Evolutionary conservation across 2,329 filamentous ascomycete genomes (phyloP), one percentile per base, ranked within the genome.

Genomic region (Aspergillus pseudoglaucus): DNA sequence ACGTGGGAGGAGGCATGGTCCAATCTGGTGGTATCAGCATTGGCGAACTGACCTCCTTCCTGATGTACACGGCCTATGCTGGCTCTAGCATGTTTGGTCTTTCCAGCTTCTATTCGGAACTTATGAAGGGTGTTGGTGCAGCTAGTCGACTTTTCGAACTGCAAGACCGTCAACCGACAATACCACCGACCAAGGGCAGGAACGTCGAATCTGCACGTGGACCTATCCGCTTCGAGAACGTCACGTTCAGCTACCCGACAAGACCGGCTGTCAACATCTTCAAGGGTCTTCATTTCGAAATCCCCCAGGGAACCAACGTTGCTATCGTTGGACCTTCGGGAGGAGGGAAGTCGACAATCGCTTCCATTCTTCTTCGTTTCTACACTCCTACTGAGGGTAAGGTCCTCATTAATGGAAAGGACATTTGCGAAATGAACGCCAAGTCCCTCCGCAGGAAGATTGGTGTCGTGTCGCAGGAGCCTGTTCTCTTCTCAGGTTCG

Each of bases 101-200:
- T 1, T 95, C 90, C 3, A 89, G 88, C 48, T 98, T 98, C 72
- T 98, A 96, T 70, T 95, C 90, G 0, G 93, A 98, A 66, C 78
- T 98, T 52, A 98, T 98, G 93, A 98, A 98, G 69, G 94, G 94
- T 38, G 91, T 95, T 3, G 93, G 94, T 60, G 93, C 93, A 38
- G 93, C 93, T n/a, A 95, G 87, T 61, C 86, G 93, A 51, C 77
- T 98, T 1, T 98, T 98, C 62, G 93, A 98, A 64, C 79, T 98
- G 5, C 90, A 97, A 65, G 93, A 98, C 66, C 84, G 93, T 53
- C 76, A 88, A 49, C 87, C 90, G 0, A 85, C 83, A 2, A 94
- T 97, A 52, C 85, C 85, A n/a, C 83, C 90, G 17, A 98, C 94
- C 0, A 83, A 85, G 45, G 93, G 93, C 53, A 65, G 77, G 25